phyloP scores from a whole-genome alignment of 2,329 filamentous ascomycete species.

The Macrophomina phaseolina region DNA sequence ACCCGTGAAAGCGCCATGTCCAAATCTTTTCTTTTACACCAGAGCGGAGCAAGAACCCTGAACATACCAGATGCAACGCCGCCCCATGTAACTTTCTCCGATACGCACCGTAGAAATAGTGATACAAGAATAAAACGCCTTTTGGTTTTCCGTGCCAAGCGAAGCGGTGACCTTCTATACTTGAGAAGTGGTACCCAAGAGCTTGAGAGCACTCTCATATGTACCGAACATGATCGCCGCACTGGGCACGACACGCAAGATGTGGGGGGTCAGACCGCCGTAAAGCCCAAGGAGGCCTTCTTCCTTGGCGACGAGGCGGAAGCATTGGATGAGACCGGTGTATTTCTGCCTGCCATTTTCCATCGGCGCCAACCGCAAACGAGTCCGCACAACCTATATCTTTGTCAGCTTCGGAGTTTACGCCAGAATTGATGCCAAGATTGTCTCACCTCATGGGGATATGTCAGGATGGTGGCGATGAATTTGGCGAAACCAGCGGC shows the following conservation, averaged over 20 bases:
- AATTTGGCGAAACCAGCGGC: conserved; percentile 87
- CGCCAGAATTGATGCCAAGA: not conserved
- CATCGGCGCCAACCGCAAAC: conserved; percentile 82
- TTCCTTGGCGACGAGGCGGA: conserved; percentile 84
- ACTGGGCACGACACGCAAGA: conserved; percentile 88
- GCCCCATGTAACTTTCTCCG: conserved; percentile 2
- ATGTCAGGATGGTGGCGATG: conserved; percentile 81
- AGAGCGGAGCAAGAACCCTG: conserved; percentile 22
- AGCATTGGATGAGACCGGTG: conserved; percentile 86
- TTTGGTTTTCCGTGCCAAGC: not conserved
- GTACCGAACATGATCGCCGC: conserved; percentile 97
- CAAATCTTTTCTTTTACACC: conserved; percentile 3
- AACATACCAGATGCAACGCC: conserved; percentile 16
- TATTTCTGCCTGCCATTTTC: conserved; percentile 78
- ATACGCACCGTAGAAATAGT: not conserved
- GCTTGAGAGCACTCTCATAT: conserved; percentile 62
- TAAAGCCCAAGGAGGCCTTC: conserved; percentile 87
- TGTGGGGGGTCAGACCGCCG: conserved; percentile 87
- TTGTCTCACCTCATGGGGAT: conserved; percentile 81
- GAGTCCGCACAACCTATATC: conserved; percentile 74
- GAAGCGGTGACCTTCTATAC: conserved; percentile 33
- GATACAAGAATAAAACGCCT: conserved; percentile 1
- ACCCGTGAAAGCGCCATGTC: conserved; percentile 4
- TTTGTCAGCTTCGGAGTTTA: not conserved
- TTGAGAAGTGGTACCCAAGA: conserved; percentile 52